Conservation (phyloP, 2,329 filamentous ascomycete genomes). For the Tolypocladium tundrense region DNA sequence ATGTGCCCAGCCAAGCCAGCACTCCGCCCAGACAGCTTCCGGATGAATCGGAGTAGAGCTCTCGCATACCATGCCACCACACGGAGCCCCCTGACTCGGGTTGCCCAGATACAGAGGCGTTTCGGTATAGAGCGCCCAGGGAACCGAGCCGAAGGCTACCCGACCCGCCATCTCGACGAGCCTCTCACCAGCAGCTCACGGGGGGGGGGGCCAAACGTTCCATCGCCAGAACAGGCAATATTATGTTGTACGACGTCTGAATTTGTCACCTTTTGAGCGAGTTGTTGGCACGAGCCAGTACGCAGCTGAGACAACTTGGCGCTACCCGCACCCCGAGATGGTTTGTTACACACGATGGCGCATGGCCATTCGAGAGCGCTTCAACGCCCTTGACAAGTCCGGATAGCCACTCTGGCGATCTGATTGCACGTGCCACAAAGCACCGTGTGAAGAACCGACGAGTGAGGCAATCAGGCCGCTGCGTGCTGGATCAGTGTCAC, state of each 20-base stretch:
- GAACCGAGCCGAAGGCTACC: neutral
- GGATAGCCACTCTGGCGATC: neutral
- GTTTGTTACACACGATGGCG: constrained; percentile 1
- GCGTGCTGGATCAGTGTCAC: neutral
- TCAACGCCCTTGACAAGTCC: neutral
- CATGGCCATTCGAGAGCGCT: neutral
- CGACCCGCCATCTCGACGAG: neutral
- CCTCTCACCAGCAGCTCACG: neutral
- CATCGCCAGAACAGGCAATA: neutral
- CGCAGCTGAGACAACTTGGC: neutral
- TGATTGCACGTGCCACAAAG: neutral
- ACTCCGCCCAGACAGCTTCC: no score
- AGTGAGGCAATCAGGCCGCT: neutral
- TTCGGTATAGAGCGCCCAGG: neutral
- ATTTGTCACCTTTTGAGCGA: neutral
- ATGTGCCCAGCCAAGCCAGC: neutral
- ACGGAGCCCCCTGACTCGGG: no score
- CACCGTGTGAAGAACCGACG: neutral
- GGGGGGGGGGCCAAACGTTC: neutral
- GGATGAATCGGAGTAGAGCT: no score
- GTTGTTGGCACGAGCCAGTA: neutral
- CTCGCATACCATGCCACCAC: neutral
- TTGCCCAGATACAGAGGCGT: neutral
- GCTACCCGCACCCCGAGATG: neutral
- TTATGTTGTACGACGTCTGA: neutral